These are phyloP conservation scores for Gyromitra esculenta DNA, from an alignment of 2,329 filamentous ascomycete genomes.

Conservation along the genomic window DNA sequence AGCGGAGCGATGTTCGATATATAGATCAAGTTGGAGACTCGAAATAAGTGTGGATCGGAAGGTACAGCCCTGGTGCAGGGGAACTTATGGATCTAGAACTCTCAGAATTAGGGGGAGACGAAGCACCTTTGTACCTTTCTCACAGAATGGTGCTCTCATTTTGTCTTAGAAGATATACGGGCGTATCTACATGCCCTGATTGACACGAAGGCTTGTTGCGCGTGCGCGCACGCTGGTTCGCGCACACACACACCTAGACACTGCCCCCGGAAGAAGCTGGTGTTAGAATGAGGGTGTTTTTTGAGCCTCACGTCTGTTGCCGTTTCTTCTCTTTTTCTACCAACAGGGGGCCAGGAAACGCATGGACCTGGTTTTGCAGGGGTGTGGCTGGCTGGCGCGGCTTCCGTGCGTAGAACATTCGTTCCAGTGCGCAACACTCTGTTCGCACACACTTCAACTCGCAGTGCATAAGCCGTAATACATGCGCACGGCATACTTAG, in stretches of 20 bases:
- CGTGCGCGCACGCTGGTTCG: conserved; percentile 33
- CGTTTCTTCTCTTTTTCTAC: conserved; percentile 27
- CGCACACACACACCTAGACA: conserved; percentile 22
- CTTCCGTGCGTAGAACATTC: conserved; percentile 27
- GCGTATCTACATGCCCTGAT: conserved; percentile 11
- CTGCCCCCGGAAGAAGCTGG: conserved; percentile 12
- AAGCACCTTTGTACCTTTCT: conserved; percentile 44
- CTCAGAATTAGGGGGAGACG: conserved; percentile 14
- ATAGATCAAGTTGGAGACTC: conserved; percentile 18
- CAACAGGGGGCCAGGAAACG: conserved; percentile 27
- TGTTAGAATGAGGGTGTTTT: not conserved
- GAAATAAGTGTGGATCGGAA: conserved; percentile 13
- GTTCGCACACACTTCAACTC: conserved; percentile 34
- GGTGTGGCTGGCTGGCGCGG: conserved; percentile 31
- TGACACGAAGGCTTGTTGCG: conserved; percentile 23
- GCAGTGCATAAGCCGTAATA: not conserved
- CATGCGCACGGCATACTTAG: conserved; percentile 6
- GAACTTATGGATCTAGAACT: conserved; percentile 16
- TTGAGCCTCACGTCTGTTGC: conserved; percentile 40
- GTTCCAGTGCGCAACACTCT: conserved; percentile 15
- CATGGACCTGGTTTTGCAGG: not conserved
- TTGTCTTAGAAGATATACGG: conserved; percentile 5
- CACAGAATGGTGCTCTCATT: not conserved
- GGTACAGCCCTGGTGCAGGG: conserved; percentile 16
- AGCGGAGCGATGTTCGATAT: conserved; percentile 33